Evolutionary conservation across 106 monocot genomes (phyloP), one percentile per base, ranked within the genome.

Genomic region (Allium fistulosum): DNA sequence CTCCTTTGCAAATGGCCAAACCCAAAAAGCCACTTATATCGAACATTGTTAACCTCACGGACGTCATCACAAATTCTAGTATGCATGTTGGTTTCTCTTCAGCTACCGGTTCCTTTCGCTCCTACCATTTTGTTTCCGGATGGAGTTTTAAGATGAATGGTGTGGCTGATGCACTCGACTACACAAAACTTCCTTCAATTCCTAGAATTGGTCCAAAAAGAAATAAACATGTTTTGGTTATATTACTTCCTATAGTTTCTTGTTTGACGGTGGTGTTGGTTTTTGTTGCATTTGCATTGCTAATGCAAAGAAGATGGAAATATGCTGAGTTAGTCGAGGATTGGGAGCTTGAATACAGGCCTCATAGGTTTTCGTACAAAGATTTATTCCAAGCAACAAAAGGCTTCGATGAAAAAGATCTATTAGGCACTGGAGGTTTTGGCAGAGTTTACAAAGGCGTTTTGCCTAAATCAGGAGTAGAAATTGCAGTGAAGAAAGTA

Each of bases 31-130:
- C 80, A 13, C 69, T 80, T n/a, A 14, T 80, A 7, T 80, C 80
- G 8, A 52, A 49, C 22, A 59, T 53, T 12, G 60, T 61, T 14
- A 48, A 80, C 53, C 70, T 80, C 15, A 75, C 80, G 4, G 51
- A 51, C 8, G 7, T 80, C 26, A 48, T 80, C 12, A 3, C 57
- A 1, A 75, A 74, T 58, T 11, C 11, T 28, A 28, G 28, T 5
- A 61, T 70, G 75, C 46, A 69, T n/a, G 50, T 65, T 1, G 80
- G 80, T 22, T 75, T 80, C 58, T 80, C 75, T 47, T 48, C 80
- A 8, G 46, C 80, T 11, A 71, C 74, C 11, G 80, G 75, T 17
- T 48, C 75, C 2, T 27, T 60, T 11, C 10, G 1, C 7, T 61
- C 62, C 16, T 53, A 16, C 26, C 79, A 79, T 28, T 79, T 61